Conservation (phyloP, 495 filamentous ascomycete genomes). For the Lentithecium fluviatile region DNA sequence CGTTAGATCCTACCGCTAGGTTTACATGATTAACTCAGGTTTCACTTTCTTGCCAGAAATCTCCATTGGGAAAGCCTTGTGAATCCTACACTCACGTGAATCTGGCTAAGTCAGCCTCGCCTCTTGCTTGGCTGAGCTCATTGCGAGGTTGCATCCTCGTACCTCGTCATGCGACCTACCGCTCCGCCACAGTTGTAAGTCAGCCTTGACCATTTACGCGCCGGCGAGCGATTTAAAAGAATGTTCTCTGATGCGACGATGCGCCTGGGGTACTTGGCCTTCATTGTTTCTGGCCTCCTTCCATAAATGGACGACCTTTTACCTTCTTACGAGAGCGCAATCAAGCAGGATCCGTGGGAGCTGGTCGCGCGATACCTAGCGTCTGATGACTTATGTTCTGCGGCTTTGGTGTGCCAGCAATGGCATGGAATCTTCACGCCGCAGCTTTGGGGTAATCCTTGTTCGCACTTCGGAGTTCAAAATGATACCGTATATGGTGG, state of each 20-base stretch:
- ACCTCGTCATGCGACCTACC: no score
- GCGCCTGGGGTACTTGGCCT: neutral
- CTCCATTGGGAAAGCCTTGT: no score
- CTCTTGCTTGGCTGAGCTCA: no score
- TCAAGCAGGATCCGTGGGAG: conserved; percentile 58
- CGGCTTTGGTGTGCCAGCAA: conserved; percentile 56
- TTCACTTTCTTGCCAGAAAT: no score
- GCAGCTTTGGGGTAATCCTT: conserved; percentile 65
- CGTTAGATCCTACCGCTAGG: no score
- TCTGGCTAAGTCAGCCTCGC: no score
- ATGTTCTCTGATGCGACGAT: neutral
- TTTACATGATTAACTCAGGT: no score
- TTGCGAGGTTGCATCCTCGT: no score
- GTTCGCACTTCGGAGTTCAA: conserved; percentile 61
- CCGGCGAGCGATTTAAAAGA: no score
- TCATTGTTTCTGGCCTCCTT: neutral
- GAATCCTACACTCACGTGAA: no score
- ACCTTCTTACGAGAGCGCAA: conserved; percentile 61
- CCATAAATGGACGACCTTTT: conserved; percentile 51
- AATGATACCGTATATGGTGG: conserved; percentile 59
- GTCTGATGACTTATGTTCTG: conserved; percentile 59
- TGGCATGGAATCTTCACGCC: conserved; percentile 63
- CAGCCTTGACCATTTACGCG: no score
- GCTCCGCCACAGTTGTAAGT: no score
- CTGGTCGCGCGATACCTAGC: conserved; percentile 62